Base-by-base conservation (phyloP, 2,329 filamentous ascomycete genomes). In the Thelonectria blattea region DNA sequence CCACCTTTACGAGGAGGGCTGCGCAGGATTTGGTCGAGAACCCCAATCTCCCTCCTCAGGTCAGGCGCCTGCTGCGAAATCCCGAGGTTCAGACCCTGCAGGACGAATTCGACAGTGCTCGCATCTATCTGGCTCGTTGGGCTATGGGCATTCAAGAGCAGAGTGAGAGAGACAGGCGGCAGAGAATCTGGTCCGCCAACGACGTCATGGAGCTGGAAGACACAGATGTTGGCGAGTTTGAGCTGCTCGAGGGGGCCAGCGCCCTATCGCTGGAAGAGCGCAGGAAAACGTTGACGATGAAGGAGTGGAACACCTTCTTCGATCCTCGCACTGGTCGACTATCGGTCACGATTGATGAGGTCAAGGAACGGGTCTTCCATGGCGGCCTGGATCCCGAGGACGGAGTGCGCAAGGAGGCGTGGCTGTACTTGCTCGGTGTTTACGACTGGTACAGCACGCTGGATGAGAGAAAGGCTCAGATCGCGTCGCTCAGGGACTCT, bases 91-190 rank as follows among this genome's bases (percentile, higher is more conserved):
- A 97, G 79, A 97, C 91, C 0, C 76, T 99, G 20, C 93, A 97
- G 73, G 93, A 98, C 61, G 96, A 99, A 73, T 99, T 97, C 69
- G 96, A 99, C 79, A 97, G 93, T 70, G 95, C 96, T 4, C 86
- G 95, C 65, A 84, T 99, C 61, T 99, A 99, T 73, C 83, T 99
- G 41, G 95, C 95, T 20, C 85, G 95, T 64, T 99, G 95, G 95
- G 95, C 95, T 2, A 98, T 99, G 95, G 93, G 93, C 8, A 97
- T 99, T 65, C 93, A 95, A 0, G 96, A 99, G 75, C 95, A 99
- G 79, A 94, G 93, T 70, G 95, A 99, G 72, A 84, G 88, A 41
- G 95, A 99, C 69, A 83, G 90, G 22, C 91, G 88, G 52, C 90
- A 93, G 75, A 84, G 93, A 48, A 93, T 97, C 72, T 99, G 93